These are phyloP conservation scores for Ceratocystis colombiana DNA, from an alignment of 2,329 filamentous ascomycete species.

Conservation along the genomic window DNA sequence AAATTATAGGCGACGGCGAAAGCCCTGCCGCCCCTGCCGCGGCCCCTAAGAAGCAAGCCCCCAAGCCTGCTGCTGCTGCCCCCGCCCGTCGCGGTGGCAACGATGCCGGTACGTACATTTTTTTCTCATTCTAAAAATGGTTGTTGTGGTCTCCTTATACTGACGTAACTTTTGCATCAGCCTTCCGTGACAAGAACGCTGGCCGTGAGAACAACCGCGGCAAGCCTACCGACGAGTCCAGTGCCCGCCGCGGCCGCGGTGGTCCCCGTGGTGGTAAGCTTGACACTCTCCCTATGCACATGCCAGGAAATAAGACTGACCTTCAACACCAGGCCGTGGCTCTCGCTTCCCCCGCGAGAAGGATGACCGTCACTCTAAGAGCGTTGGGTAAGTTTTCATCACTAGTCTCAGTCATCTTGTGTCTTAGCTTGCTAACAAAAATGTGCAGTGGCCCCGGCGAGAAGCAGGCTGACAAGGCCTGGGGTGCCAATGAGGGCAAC, in stretches of 20 bases:
- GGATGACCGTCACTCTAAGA: constrained; percentile 48
- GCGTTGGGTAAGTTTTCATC: constrained; percentile 37
- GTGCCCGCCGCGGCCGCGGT: constrained; percentile 48
- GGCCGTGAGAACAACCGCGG: constrained; percentile 73
- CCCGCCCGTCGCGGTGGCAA: constrained; percentile 62
- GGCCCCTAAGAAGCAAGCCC: constrained; percentile 75
- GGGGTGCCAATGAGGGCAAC: constrained; percentile 72
- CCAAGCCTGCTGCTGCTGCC: constrained; percentile 56
- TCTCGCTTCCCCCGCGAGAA: constrained; percentile 43
- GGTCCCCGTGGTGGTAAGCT: constrained; percentile 50
- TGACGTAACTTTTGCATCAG: constrained; percentile 37
- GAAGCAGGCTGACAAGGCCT: constrained; percentile 81
- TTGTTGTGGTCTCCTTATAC: no score
- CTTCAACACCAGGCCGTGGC: constrained; percentile 41
- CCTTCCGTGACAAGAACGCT: constrained; percentile 80
- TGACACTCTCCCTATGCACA: neutral
- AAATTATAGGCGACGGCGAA: constrained; percentile 24
- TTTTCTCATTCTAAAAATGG: neutral
- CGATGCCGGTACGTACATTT: constrained; percentile 66
- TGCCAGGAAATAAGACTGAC: neutral
- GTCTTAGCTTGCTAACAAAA: constrained; percentile 28
- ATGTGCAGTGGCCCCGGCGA: constrained; percentile 51
- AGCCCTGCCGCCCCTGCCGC: constrained; percentile 42
- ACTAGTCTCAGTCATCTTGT: neutral
- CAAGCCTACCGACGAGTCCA: constrained; percentile 61